Base-by-base conservation (phyloP, 192 early-diverging fungal genomes). In the Backusella macrospora region DNA sequence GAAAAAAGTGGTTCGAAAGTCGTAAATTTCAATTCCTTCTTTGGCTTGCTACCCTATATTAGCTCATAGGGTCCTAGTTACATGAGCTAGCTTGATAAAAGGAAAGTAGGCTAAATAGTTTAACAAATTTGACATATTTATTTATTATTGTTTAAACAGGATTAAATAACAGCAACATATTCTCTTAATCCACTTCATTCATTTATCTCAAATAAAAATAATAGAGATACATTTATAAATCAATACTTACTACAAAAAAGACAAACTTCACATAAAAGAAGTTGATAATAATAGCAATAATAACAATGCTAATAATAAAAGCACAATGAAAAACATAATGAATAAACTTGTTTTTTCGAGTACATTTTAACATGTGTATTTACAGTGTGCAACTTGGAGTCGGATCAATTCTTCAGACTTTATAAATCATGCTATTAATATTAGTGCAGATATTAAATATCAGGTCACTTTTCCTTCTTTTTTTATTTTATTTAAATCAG, bases 401-500 rank as follows among this genome's bases (percentile, higher is more conserved):
- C 10, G 52, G 52, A 59, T 59, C 21, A 29, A 26, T 59, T 26
- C 23, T 59, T 26, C 9, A 10, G 52, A 5, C 10, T 59, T 59
- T 5, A 13, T 23, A 59, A 59, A 59, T 26, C 52, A 59, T 59
- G 18, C 18, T 59, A 26, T 59, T 59, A 59, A 26, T 26, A 59
- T 21, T 10, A 59, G 52, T 23, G 49, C 49, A 52, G 10, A 52
- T 8, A 21, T 52, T 21, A 3, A 52, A 10, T 59, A 23, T 59
- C 52, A 59, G 52, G 52, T 59, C 52, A 59, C 2, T 34, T 34
- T 34, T 34, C 2, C 29, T 34, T n/a, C n/a, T n/a, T n/a, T n/a
- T n/a, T n/a, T n/a, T n/a, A n/a, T n/a, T 55, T 55, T 55, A 55
- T 55, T 26, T 59, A 23, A 59, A 59, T 4, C 52, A 59, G 12